phyloP scores from a whole-genome alignment of 257 asterid species.

The Linaria vulgaris region DNA sequence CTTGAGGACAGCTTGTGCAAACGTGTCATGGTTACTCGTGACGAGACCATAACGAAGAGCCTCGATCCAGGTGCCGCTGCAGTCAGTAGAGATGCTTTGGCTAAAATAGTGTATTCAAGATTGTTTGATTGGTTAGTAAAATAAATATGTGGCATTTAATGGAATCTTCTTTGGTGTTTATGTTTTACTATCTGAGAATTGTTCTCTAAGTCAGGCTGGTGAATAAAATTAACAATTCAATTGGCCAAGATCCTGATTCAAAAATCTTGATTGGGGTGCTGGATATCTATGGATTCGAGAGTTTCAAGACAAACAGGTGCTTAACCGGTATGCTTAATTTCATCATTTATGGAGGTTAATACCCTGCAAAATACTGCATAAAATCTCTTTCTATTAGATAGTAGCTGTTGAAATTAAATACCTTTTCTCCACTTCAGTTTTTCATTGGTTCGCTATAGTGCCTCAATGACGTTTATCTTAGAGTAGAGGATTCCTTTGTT shows the following conservation, averaged over 20 bases:
- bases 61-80: constrained; percentile 71
- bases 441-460: neutral
- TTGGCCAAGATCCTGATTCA: constrained; percentile 86
- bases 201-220: constrained; percentile 64
- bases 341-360: constrained; percentile 49
- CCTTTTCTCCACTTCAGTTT: constrained; percentile 2
- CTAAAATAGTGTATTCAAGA: constrained; percentile 76
- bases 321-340: constrained; percentile 95
- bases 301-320: constrained; percentile 99
- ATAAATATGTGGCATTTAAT: neutral
- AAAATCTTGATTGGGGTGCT: constrained; percentile 80
- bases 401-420: constrained; percentile 19
- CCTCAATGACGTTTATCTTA: constrained; percentile 5
- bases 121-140: constrained; percentile 82
- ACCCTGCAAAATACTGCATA: constrained; percentile 41
- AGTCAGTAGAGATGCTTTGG: constrained; percentile 78
- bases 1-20: constrained; percentile 87
- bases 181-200: constrained; percentile 22
- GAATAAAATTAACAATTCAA: constrained; percentile 76
- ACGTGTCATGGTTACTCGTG: constrained; percentile 89
- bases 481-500: constrained; percentile 9
- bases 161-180: neutral
- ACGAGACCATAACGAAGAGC: constrained; percentile 77
- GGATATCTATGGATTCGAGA: constrained; percentile 95
- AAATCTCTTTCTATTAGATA: constrained; percentile 19